These are phyloP conservation scores for Cornus kousa DNA, from an alignment of 148 eudicot genomes.

Conservation along the genomic window DNA sequence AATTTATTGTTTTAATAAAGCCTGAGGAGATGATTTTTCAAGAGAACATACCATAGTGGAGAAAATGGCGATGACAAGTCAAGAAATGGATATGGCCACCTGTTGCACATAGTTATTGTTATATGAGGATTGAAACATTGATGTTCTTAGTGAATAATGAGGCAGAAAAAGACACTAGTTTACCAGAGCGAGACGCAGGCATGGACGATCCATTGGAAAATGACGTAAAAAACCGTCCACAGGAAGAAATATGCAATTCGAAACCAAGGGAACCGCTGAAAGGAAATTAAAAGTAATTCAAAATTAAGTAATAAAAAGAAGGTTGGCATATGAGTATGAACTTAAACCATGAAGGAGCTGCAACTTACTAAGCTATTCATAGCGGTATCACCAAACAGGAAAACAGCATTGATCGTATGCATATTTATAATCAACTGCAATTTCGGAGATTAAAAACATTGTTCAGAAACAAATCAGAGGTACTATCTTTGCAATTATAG, in stretches of 20 bases:
- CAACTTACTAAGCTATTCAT: constrained; percentile 71
- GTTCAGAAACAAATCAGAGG: neutral
- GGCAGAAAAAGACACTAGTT: constrained; percentile 3
- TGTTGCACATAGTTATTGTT: constrained; percentile 22
- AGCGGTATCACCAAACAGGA: constrained; percentile 78
- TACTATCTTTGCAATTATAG: neutral
- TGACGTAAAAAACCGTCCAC: constrained; percentile 70
- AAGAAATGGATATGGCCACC: constrained; percentile 99
- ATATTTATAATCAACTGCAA: constrained; percentile 70
- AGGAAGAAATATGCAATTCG: constrained; percentile 73
- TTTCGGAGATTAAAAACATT: constrained; percentile 1
- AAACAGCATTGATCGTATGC: constrained; percentile 82
- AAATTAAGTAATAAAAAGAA: neutral
- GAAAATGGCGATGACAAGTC: constrained; percentile 75
- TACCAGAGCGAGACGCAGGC: constrained; percentile 71
- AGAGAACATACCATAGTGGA: constrained; percentile 72
- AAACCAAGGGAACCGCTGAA: constrained; percentile 89
- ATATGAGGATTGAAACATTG: neutral
- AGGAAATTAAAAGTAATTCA: neutral
- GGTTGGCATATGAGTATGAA: neutral
- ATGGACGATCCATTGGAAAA: constrained; percentile 81
- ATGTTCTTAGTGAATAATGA: neutral
- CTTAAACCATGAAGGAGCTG: neutral
- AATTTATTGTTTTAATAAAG: neutral
- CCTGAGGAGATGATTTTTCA: neutral